phyloP scores from a whole-genome alignment of 73 alveolate genomes.

The Breviolum minutum region DNA sequence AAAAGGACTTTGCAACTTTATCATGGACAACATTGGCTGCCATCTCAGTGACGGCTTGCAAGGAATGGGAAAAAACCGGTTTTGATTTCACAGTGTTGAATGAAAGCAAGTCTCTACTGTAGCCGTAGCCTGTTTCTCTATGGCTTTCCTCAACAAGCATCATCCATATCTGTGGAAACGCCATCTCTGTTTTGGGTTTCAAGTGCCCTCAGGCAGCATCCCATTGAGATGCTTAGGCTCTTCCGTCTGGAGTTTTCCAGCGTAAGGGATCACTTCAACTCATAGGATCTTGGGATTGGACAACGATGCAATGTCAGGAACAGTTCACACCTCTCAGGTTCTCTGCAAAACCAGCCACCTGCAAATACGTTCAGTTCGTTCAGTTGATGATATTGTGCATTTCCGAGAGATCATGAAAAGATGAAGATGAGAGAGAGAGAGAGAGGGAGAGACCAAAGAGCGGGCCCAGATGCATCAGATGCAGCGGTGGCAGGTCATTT shows the following conservation, averaged over 20 bases:
- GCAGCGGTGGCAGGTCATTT: constrained; percentile 41
- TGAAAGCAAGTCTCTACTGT: too few relatives aligned
- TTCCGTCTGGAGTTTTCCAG: not conserved
- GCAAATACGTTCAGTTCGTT: not conserved
- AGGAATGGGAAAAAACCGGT: not conserved
- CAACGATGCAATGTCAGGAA: too few relatives aligned
- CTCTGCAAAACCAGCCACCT: not conserved
- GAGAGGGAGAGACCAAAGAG: too few relatives aligned
- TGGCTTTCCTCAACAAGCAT: too few relatives aligned
- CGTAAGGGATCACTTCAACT: not conserved
- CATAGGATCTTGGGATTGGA: too few relatives aligned
- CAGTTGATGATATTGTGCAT: not conserved
- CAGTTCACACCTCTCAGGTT: too few relatives aligned
- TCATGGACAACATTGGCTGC: constrained; percentile 31
- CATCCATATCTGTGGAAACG: too few relatives aligned
- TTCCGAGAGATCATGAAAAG: not conserved
- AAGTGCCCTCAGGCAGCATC: constrained; percentile 19
- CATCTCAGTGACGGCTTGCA: not conserved
- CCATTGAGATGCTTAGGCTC: constrained; percentile 63
- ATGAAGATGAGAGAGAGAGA: not conserved
- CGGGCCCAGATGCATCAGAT: not conserved
- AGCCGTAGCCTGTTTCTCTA: too few relatives aligned
- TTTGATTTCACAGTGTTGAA: not conserved
- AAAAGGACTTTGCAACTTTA: constrained; percentile 30
- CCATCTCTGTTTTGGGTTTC: too few relatives aligned